Conservation (phyloP, 2,329 filamentous ascomycete genomes). For the Biscogniauxia mediterranea region DNA sequence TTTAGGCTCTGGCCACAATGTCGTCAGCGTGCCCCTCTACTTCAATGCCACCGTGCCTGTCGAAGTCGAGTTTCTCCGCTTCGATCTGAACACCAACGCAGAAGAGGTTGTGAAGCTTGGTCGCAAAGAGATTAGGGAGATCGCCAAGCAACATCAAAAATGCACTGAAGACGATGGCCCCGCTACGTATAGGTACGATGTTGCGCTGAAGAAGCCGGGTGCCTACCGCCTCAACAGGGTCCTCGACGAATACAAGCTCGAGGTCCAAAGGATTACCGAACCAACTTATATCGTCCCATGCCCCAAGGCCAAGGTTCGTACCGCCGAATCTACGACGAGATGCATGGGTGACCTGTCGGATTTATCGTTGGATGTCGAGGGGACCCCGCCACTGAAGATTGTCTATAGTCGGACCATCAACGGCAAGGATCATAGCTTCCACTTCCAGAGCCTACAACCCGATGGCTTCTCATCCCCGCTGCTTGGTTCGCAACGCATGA, state of each 20-base stretch:
- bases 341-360: constrained; percentile 89
- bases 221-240: constrained; percentile 84
- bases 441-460: constrained; percentile 90
- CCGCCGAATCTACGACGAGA: constrained; percentile 60
- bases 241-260: constrained; percentile 88
- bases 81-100: constrained; percentile 76
- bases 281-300: constrained; percentile 85
- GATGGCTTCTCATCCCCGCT: constrained; percentile 81
- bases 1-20: constrained; percentile 61
- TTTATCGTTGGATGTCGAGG: constrained; percentile 76
- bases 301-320: constrained; percentile 72
- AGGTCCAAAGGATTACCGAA: constrained; percentile 73
- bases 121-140: constrained; percentile 68
- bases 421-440: constrained; percentile 76
- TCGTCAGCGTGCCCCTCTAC: constrained; percentile 73
- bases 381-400: constrained; percentile 87
- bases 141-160: constrained; percentile 67
- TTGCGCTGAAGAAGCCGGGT: constrained; percentile 79
- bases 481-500: constrained; percentile 56
- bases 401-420: constrained; percentile 90
- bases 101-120: constrained; percentile 79
- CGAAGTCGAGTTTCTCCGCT: constrained; percentile 82
- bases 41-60: constrained; percentile 93
- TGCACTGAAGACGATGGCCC: constrained; percentile 62
- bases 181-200: constrained; percentile 66